phyloP scores from a whole-genome alignment of 768 basidiomycete species.

The Lentinula lateritia region DNA sequence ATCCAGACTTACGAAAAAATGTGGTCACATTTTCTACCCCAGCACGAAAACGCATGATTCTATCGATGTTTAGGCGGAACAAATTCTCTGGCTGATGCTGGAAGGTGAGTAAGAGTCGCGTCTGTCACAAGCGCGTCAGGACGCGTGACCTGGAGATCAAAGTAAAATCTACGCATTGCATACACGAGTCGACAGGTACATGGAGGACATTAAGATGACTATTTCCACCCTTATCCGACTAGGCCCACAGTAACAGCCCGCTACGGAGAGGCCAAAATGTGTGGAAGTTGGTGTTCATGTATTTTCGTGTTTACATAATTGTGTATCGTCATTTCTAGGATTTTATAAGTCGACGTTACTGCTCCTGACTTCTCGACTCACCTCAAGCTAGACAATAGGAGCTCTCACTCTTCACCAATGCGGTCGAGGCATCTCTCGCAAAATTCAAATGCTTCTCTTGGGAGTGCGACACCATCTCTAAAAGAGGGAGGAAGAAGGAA shows the following conservation, averaged over 20 bases:
- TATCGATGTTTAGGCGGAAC: no score
- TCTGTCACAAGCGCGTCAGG: not conserved
- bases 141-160: no score
- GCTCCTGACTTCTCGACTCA: not conserved
- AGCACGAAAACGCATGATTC: constrained; percentile 57
- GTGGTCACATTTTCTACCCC: constrained; percentile 51
- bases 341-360: not conserved
- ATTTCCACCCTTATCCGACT: no score
- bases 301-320: no score
- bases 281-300: no score
- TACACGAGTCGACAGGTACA: no score
- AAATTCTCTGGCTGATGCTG: not conserved
- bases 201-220: no score
- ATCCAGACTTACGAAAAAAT: constrained; percentile 41
- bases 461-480: not conserved
- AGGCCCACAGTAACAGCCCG: no score
- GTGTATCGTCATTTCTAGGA: no score
- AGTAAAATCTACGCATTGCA: no score
- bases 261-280: no score
- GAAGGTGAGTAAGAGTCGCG: not conserved
- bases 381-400: not conserved
- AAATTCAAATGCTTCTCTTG: not conserved
- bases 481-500: not conserved
- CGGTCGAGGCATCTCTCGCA: not conserved
- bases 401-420: not conserved